Evolutionary conservation across 805 yeast species (phyloP).

Genomic region (Monosporozyma unispora): DNA sequence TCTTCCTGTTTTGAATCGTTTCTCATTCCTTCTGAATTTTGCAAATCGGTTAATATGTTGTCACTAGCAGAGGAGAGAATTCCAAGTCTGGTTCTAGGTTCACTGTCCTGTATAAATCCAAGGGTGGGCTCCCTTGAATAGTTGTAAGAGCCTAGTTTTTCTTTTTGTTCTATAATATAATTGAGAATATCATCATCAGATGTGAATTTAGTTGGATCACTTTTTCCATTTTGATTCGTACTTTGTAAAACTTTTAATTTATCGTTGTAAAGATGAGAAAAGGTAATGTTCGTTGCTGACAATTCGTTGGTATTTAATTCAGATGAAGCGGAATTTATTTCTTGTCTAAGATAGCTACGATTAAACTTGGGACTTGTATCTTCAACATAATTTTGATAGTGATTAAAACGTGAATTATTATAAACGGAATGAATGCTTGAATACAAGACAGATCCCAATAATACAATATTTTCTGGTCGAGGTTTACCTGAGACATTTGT

Average conservation of each 20-base stretch:
- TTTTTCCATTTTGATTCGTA: neutral
- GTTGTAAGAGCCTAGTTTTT: too few species aligned
- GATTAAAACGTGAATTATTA: neutral
- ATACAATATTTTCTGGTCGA: neutral
- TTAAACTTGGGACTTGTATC: neutral
- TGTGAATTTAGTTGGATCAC: neutral
- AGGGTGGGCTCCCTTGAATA: neutral
- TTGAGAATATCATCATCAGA: neutral
- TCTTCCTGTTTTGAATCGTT: neutral
- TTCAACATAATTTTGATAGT: neutral
- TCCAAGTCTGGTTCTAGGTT: neutral
- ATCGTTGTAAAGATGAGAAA: neutral
- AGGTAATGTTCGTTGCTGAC: neutral
- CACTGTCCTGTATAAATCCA: neutral
- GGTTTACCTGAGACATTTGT: neutral
- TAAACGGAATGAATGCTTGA: neutral
- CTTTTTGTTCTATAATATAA: neutral
- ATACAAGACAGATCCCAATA: neutral
- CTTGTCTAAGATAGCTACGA: neutral
- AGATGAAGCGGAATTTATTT: neutral
- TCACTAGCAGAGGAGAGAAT: neutral
- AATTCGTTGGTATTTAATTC: slow-evolving; percentile 1
- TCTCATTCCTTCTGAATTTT: neutral
- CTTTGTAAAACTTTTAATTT: neutral
- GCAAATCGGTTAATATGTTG: neutral